These are phyloP conservation scores for Sisymbrium altissimum DNA, from an alignment of 345 rosid genomes.

Conservation along the genomic window DNA sequence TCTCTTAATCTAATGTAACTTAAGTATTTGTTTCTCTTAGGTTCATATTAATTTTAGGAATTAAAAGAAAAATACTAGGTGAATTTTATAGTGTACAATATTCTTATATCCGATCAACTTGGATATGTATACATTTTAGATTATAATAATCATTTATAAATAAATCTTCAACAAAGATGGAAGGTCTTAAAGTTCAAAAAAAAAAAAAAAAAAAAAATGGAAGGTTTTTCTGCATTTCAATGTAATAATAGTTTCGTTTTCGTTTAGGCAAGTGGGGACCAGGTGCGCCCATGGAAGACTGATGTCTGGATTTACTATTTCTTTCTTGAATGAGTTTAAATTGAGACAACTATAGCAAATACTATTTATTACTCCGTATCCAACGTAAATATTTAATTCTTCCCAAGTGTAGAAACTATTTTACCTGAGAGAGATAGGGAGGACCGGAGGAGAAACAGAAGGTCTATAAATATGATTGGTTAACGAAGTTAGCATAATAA, in stretches of 20 bases:
- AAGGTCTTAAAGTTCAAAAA: no score
- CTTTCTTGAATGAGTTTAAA: not conserved
- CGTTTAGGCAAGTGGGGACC: not conserved
- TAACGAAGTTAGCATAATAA: slow-evolving; percentile 12
- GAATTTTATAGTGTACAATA: not conserved
- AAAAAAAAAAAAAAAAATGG: no score
- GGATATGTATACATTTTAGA: not conserved
- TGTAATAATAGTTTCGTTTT: not conserved
- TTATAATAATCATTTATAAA: not conserved
- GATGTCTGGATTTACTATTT: not conserved
- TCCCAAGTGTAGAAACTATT: slow-evolving; percentile 6
- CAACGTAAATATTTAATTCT: not conserved
- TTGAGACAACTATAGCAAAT: slow-evolving; percentile 3
- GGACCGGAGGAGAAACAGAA: not conserved
- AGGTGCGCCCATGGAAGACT: not conserved
- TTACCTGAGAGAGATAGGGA: not conserved
- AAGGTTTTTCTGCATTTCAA: not conserved
- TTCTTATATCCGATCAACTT: not conserved
- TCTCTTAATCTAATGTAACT: not conserved
- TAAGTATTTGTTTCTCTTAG: not conserved
- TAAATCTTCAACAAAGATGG: not conserved
- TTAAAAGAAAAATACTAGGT: not conserved
- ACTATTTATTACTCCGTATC: not conserved
- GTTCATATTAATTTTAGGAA: not conserved
- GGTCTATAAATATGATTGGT: slow-evolving; percentile 1